Percentiles rank a stretch among this genome's conserved stretches.
Conservation (phyloP, 202 grass and related monocot species). For the Setaria italica region DNA sequence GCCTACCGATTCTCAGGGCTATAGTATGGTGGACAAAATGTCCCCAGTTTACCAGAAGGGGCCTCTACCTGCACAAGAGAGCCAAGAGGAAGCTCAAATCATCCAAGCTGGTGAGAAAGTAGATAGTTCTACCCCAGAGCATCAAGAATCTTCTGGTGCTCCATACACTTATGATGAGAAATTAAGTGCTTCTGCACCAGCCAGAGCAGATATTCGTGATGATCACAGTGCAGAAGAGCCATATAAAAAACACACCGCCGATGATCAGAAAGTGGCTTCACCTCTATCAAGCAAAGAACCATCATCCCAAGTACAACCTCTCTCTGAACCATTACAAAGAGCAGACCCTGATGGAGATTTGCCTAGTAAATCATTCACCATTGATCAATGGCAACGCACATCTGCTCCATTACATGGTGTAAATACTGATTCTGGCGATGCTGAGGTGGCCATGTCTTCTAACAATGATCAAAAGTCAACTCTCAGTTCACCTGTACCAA, state of each 20-base stretch:
- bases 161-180: constrained; percentile 38
- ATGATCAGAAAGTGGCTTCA: constrained; percentile 39
- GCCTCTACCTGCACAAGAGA: constrained; percentile 6
- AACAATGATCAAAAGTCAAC: constrained; percentile 31
- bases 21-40: constrained; percentile 20
- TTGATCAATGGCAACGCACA: constrained; percentile 42
- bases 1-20: constrained; percentile 28
- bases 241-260: constrained; percentile 25
- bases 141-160: constrained; percentile 34
- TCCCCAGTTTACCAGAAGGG: constrained; percentile 33
- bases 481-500: constrained; percentile 26
- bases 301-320: constrained; percentile 38
- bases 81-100: not conserved
- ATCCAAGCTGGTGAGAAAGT: constrained; percentile 34
- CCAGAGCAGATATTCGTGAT: constrained; percentile 34
- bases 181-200: constrained; percentile 32
- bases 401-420: constrained; percentile 30
- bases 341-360: constrained; percentile 38
- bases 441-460: constrained; percentile 19
- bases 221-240: constrained; percentile 19
- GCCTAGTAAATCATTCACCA: constrained; percentile 30
- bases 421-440: constrained; percentile 37
- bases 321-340: constrained; percentile 13
- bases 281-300: constrained; percentile 17
- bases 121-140: constrained; percentile 38